phyloP scores from a whole-genome alignment of 1,284 basidiomycete species.

The Uromyces viciae-fabae region DNA sequence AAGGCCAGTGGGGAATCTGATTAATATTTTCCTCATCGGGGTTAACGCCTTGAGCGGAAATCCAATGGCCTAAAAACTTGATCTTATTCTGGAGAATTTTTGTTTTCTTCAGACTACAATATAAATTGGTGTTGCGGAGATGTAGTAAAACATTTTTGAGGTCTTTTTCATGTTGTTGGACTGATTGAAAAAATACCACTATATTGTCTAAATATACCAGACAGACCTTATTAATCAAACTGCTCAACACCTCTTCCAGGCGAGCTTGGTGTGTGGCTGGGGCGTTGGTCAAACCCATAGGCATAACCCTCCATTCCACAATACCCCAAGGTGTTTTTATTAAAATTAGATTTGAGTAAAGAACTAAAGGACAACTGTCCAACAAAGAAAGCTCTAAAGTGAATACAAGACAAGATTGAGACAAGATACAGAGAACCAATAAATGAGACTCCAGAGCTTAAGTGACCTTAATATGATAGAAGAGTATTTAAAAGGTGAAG shows the following conservation, averaged over 20 bases:
- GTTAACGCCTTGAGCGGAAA: constrained; percentile 5
- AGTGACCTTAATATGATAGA: no score
- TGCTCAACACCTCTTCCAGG: constrained; percentile 39
- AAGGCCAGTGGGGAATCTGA: background rate
- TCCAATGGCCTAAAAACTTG: background rate
- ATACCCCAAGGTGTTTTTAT: background rate
- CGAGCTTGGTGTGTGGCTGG: constrained; percentile 54
- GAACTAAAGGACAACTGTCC: no score
- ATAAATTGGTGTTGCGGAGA: background rate
- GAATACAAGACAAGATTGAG: no score
- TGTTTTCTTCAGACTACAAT: no score
- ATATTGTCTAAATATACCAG: background rate
- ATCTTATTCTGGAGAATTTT: no score
- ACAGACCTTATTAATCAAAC: background rate
- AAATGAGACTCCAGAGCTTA: no score
- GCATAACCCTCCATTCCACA: constrained; percentile 52
- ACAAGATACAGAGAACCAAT: no score
- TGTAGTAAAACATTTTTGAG: background rate
- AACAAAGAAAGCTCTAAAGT: no score
- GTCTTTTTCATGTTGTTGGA: background rate
- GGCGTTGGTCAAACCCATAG: constrained; percentile 56
- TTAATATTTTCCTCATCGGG: background rate
- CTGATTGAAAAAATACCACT: background rate
- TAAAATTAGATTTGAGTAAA: no score
- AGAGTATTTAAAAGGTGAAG: no score